A percentile compares a stretch with the other conserved stretches of the same genome.
Evolutionary conservation across 2,329 filamentous ascomycete species (phyloP).

Genomic region (Aspergillus spinulosporus): DNA sequence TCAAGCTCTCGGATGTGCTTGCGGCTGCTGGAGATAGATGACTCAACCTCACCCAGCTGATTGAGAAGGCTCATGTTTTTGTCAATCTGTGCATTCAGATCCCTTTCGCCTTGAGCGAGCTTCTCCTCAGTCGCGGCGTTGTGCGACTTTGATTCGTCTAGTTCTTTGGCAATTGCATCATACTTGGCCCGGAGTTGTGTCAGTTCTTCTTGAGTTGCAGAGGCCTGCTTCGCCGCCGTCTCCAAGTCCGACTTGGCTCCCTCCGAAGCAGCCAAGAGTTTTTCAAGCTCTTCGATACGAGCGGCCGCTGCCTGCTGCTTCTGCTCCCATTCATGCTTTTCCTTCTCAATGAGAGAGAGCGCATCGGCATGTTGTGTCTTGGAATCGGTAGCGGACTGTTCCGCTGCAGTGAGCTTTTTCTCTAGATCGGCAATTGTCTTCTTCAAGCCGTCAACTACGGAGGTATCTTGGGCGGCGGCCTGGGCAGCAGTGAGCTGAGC

Average conservation of each 20-base stretch:
- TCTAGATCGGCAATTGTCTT: slow-evolving; percentile 56
- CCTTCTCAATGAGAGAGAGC: slow-evolving; percentile 45
- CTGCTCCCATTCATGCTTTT: slow-evolving; percentile 49
- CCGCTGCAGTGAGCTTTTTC: slow-evolving; percentile 62
- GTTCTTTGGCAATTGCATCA: slow-evolving; percentile 31
- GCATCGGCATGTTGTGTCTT: slow-evolving; percentile 50
- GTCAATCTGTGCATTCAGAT: slow-evolving; percentile 42
- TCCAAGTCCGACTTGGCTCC: slow-evolving; percentile 66
- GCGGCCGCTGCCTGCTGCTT: slow-evolving; percentile 36
- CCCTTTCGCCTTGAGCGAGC: slow-evolving; percentile 35
- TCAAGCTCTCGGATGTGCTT: slow-evolving; percentile 43
- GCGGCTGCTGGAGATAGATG: slow-evolving; percentile 36
- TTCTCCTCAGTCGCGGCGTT: slow-evolving; percentile 37
- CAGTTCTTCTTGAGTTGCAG: slow-evolving; percentile 37
- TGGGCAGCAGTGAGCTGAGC: slow-evolving; percentile 39
- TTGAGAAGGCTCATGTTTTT: slow-evolving; percentile 44
- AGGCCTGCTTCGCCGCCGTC: slow-evolving; percentile 57
- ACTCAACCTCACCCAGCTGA: slow-evolving; percentile 42
- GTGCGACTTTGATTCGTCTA: slow-evolving; percentile 33
- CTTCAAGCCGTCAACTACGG: slow-evolving; percentile 40
- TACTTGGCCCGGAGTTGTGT: slow-evolving; percentile 33
- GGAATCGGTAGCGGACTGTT: slow-evolving; percentile 40
- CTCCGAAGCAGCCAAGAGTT: slow-evolving; percentile 79
- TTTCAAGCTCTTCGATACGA: slow-evolving; percentile 78
- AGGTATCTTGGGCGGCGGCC: slow-evolving; percentile 39